These are phyloP conservation scores for Alternaria infectoria DNA, from an alignment of 2,329 filamentous ascomycete genomes.

Conservation along the genomic window DNA sequence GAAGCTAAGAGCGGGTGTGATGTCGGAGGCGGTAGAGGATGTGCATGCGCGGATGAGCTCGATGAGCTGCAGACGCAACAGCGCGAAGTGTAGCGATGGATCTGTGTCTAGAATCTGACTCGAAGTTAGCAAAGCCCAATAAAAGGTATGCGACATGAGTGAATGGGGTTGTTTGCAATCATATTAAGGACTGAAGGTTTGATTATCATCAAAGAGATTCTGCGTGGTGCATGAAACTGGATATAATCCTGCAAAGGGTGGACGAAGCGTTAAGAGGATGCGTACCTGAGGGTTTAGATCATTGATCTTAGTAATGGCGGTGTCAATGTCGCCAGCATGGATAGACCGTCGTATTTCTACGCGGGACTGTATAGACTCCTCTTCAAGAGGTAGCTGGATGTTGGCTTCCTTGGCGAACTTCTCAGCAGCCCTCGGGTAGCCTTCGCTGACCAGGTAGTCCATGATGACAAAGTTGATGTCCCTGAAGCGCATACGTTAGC, in stretches of 20 bases:
- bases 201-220: constrained; percentile 90
- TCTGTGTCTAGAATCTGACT: constrained; percentile 84
- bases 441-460: constrained; percentile 95
- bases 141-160: constrained; percentile 11
- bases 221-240: constrained; percentile 99
- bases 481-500: constrained; percentile 58
- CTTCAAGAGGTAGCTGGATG: constrained; percentile 73
- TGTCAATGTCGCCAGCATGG: constrained; percentile 81
- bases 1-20: constrained; percentile 81
- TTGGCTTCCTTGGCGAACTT: constrained; percentile 96
- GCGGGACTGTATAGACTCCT: constrained; percentile 75
- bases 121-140: constrained; percentile 29
- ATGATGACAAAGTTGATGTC: constrained; percentile 95
- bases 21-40: constrained; percentile 70
- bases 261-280: constrained; percentile 7
- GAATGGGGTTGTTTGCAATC: constrained; percentile 54
- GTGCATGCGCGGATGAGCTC: constrained; percentile 86
- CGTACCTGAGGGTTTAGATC: constrained; percentile 90
- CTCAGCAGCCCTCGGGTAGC: constrained; percentile 88
- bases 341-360: constrained; percentile 87
- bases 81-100: constrained; percentile 82
- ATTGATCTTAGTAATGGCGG: constrained; percentile 85
- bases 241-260: constrained; percentile 83
- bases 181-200: constrained; percentile 85
- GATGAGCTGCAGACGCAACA: constrained; percentile 89